Conservation (phyloP, 331 rosid species). For the Acacia concinna region DNA sequence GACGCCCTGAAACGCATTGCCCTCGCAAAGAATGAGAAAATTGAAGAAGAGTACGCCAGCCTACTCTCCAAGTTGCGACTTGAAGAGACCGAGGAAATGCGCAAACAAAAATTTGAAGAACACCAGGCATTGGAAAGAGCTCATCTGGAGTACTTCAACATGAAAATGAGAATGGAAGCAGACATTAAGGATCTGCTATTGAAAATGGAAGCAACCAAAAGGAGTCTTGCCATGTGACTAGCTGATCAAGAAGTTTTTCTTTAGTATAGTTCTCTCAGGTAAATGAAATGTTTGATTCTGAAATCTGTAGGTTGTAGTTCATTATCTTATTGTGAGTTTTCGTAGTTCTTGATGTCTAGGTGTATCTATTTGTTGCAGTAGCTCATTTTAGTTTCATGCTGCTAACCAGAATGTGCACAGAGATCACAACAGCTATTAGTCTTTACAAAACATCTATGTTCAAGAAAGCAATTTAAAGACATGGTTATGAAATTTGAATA, state of each 20-base stretch:
- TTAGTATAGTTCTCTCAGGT: slow-evolving; percentile 43
- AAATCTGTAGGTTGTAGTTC: slow-evolving; percentile 45
- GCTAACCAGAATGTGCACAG: slow-evolving; percentile 76
- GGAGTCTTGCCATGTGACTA: slow-evolving; percentile 64
- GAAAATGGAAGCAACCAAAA: slow-evolving; percentile 95
- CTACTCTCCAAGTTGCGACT: slow-evolving; percentile 71
- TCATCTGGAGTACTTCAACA: slow-evolving; percentile 72
- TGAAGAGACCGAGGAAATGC: slow-evolving; percentile 74
- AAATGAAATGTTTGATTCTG: slow-evolving; percentile 31
- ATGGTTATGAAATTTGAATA: slow-evolving; percentile 22
- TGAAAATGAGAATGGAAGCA: slow-evolving; percentile 89
- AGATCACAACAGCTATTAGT: slow-evolving; percentile 44
- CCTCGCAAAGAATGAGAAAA: slow-evolving; percentile 76
- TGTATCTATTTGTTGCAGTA: slow-evolving; percentile 36
- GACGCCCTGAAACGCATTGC: slow-evolving; percentile 88
- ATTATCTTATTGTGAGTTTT: slow-evolving; percentile 37
- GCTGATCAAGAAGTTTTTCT: slow-evolving; percentile 21
- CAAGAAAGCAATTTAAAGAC: slow-evolving; percentile 35
- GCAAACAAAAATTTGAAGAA: slow-evolving; percentile 73
- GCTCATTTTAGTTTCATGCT: slow-evolving; percentile 33
- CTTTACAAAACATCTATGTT: slow-evolving; percentile 39
- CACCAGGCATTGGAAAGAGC: slow-evolving; percentile 76
- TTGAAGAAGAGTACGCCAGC: slow-evolving; percentile 71
- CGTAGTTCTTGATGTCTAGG: slow-evolving; percentile 48
- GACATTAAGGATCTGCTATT: slow-evolving; percentile 81